These are phyloP conservation scores for Candida saitoana DNA, from an alignment of 805 yeast species.

Conservation along the genomic window DNA sequence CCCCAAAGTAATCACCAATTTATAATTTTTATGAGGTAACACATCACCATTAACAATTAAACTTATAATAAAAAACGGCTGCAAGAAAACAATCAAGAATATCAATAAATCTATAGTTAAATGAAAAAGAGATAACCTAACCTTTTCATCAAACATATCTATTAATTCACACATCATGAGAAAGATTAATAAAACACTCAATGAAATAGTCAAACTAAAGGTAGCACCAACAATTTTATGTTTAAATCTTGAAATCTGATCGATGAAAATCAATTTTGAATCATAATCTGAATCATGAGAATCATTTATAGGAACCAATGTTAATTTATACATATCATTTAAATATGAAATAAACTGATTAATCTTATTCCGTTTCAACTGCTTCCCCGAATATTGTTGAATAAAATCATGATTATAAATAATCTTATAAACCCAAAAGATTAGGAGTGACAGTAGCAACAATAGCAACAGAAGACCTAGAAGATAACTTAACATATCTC, in stretches of 20 bases:
- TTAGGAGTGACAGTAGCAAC: slow-evolving; percentile 1
- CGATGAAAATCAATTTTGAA: not conserved
- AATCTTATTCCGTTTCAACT: slow-evolving; percentile 17
- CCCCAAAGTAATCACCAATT: slow-evolving; percentile 10
- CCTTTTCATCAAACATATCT: slow-evolving; percentile 16
- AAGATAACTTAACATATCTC: slow-evolving; percentile 1
- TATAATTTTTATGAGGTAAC: slow-evolving; percentile 13
- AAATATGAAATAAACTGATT: slow-evolving; percentile 18
- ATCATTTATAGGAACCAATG: slow-evolving; percentile 16
- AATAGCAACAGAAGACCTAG: slow-evolving; percentile 2
- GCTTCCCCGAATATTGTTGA: slow-evolving; percentile 10
- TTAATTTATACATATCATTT: slow-evolving; percentile 13
- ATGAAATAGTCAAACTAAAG: slow-evolving; percentile 27
- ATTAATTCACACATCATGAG: slow-evolving; percentile 36
- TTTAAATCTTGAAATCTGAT: slow-evolving; percentile 7
- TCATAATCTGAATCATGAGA: slow-evolving; percentile 2
- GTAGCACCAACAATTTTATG: slow-evolving; percentile 19
- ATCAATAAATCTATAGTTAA: slow-evolving; percentile 36
- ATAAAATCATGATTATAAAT: slow-evolving; percentile 14
- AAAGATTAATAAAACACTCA: slow-evolving; percentile 28
- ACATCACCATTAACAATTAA: slow-evolving; percentile 26
- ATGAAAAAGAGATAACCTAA: slow-evolving; percentile 34
- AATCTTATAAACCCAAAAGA: slow-evolving; percentile 8
- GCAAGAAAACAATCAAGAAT: slow-evolving; percentile 35
- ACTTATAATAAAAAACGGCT: slow-evolving; percentile 39